Base-by-base conservation (phyloP, 768 basidiomycete species). In the Hysterangium stoloniferum region DNA sequence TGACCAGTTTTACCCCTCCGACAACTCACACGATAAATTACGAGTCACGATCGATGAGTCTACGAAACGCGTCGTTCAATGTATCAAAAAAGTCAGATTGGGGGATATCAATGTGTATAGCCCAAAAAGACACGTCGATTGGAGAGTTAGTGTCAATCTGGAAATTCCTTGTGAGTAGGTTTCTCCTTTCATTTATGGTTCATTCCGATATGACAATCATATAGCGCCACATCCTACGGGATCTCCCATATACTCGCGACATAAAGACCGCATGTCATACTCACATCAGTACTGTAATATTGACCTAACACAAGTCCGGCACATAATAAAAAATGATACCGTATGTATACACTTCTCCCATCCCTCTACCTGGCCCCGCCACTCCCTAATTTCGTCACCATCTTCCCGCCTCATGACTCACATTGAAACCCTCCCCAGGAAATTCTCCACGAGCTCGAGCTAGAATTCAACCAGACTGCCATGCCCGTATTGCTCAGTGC, bases 201-300 rank as follows among this genome's bases (percentile, higher is more conserved):
- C 27, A 5, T 46, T 35, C 45, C 19, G 32, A 25, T 20, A 36
- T 25, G 24, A 3, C 40, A 1, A 29, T 50, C 20, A 15, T 34
- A 28, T 33, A 89, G 87, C 79, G n/a, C 57, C 72, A 2, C 84
- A 80, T 57, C 87, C 86, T 1, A 58, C 81, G 37, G 87, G 86
- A 11, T 62, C 76, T 6, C 64, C 84, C 1, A 72, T 75, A 7
- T 68, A 77, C 56, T 75, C 78, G 28, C 76, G 88, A 52, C 73
- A 76, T 69, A 99, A 96, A 68, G 90, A 99, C 67, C 76, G 96
- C 38, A 74, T 97, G 64, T 86, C 88, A 60, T 99, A 99, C 65
- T 70, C 82, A 3, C 96, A 99, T 65, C 93, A 97, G 65, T 83
- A 95, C 56, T 94, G 92, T 63, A 76, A 73, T 56, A 83, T 99